These are phyloP conservation scores for Populus davidiana DNA, from an alignment of 345 rosid species.

Conservation along the genomic window DNA sequence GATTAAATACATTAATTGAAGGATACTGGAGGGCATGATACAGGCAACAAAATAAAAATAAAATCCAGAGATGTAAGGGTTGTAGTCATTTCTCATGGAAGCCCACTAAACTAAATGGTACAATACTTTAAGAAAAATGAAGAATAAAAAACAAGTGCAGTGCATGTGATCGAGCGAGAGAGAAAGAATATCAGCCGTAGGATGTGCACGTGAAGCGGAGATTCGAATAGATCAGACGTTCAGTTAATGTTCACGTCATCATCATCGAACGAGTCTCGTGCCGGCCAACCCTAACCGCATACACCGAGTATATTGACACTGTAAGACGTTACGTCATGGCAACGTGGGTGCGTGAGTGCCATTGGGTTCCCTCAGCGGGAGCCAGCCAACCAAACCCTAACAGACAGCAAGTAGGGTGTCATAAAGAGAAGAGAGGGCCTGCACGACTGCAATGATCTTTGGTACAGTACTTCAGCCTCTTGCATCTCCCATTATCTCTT, in stretches of 20 bases:
- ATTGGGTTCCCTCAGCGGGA: neutral
- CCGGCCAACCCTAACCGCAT: constrained; percentile 6
- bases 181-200: constrained; percentile 5
- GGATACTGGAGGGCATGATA: no score
- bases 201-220: constrained; percentile 33
- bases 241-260: constrained; percentile 17
- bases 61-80: no score
- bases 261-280: constrained; percentile 29
- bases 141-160: no score
- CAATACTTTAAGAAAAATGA: neutral
- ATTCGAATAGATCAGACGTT: neutral
- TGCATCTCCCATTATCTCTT: neutral
- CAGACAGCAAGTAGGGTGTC: neutral
- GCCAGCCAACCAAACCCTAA: neutral
- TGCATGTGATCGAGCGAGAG: neutral
- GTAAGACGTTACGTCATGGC: neutral
- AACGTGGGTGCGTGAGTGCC: neutral
- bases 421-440: neutral
- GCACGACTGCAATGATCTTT: neutral
- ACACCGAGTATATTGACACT: neutral
- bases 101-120: no score
- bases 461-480: neutral
- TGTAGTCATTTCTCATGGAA: no score
- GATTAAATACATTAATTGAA: neutral
- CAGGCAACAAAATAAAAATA: no score